Conservation (phyloP, 768 basidiomycete species). For the Exsudoporus frostii region DNA sequence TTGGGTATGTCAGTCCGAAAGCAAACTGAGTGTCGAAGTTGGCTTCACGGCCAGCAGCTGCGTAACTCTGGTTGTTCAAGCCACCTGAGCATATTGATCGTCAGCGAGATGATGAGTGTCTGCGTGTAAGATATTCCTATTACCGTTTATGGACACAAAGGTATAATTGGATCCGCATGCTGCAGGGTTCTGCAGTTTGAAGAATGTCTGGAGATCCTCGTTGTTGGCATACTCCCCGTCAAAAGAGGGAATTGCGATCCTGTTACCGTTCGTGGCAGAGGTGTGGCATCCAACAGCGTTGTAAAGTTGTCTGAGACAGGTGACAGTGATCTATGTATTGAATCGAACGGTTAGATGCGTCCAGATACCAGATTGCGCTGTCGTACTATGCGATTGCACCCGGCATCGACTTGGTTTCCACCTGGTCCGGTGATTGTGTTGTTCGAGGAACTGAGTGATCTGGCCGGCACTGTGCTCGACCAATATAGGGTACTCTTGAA, state of each 20-base stretch:
- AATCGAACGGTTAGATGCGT: not conserved
- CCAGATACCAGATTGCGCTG: not conserved
- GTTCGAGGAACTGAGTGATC: not conserved
- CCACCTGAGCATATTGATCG: conserved; percentile 47
- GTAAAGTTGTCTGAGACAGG: conserved; percentile 54
- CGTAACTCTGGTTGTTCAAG: conserved; percentile 52
- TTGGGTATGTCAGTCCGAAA: conserved; percentile 62
- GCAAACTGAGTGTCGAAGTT: conserved; percentile 67
- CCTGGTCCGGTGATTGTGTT: conserved; percentile 28
- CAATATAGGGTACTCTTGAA: conserved; percentile 41
- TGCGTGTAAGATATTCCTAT: not conserved
- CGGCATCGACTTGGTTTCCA: conserved; percentile 42
- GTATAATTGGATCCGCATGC: conserved; percentile 52
- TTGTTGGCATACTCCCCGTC: conserved; percentile 52
- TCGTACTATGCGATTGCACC: conserved; percentile 40
- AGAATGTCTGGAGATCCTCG: conserved; percentile 52
- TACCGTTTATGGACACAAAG: conserved; percentile 55
- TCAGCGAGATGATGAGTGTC: conserved; percentile 5
- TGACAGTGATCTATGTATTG: conserved; percentile 47
- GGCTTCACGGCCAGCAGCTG: conserved; percentile 58
- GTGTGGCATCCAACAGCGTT: conserved; percentile 48
- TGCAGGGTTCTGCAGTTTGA: conserved; percentile 42
- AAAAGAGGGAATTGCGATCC: conserved; percentile 55
- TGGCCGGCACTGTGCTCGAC: conserved; percentile 11
- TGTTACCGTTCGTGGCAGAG: conserved; percentile 40